These are phyloP conservation scores for Papiliotrema laurentii DNA, from an alignment of 1,284 basidiomycete genomes.

Conservation along the genomic window DNA sequence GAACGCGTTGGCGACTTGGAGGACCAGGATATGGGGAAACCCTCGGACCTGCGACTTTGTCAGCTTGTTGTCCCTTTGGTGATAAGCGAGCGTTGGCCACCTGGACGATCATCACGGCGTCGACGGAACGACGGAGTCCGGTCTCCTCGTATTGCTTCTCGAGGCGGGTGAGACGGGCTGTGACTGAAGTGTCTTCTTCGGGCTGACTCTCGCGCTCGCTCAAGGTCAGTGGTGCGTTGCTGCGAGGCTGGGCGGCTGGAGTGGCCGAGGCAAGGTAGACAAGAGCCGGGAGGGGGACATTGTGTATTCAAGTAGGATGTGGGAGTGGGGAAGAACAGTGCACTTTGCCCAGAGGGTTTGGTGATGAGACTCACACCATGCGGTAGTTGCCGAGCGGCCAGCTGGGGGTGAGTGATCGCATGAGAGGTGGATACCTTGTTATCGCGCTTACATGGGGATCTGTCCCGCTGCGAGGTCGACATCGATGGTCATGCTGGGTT, in stretches of 20 bases:
- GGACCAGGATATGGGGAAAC: slow-evolving; percentile 91
- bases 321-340: not conserved
- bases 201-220: slow-evolving; percentile 70
- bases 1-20: slow-evolving; percentile 97
- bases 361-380: slow-evolving; percentile 8
- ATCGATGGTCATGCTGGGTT: not conserved
- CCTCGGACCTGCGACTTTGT: slow-evolving; percentile 61
- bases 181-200: slow-evolving; percentile 92
- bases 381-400: slow-evolving; percentile 10
- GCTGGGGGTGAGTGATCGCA: not conserved
- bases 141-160: slow-evolving; percentile 97
- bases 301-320: not conserved
- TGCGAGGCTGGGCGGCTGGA: no score
- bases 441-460: slow-evolving; percentile 1
- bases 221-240: slow-evolving; percentile 53
- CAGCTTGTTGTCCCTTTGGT: no score
- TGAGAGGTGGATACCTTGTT: not conserved
- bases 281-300: not conserved
- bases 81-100: slow-evolving; percentile 34
- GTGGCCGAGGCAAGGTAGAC: no score
- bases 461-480: not conserved
- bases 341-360: no score
- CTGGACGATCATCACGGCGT: slow-evolving; percentile 94
- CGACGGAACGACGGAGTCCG: slow-evolving; percentile 89
- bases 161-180: slow-evolving; percentile 77